A percentile compares a stretch with the other conserved stretches of the same genome.
Conservation (phyloP, 306 rosid genomes). For the Quercus robur region DNA sequence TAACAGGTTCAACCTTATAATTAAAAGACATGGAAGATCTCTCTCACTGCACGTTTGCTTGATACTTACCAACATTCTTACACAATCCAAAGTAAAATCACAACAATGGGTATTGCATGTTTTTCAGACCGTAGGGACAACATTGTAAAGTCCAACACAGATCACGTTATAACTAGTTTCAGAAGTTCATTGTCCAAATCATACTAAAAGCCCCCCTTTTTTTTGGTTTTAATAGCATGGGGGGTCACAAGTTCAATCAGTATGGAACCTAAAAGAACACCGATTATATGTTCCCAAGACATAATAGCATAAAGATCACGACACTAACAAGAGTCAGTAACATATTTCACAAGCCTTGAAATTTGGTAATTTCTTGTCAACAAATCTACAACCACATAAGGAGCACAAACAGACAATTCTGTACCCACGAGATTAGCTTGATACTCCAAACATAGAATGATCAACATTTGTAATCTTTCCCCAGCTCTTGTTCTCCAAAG, state of each 20-base stretch:
- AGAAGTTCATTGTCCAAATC: background rate
- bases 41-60: background rate
- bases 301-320: conserved; percentile 1
- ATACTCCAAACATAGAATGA: conserved; percentile 11
- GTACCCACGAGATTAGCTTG: conserved; percentile 16
- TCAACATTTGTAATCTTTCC: background rate
- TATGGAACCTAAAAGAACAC: conserved; percentile 15
- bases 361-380: conserved; percentile 8
- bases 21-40: background rate
- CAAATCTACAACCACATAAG: conserved; percentile 19
- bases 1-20: background rate
- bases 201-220: background rate
- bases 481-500: background rate
- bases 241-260: background rate
- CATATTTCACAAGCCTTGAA: conserved; percentile 6
- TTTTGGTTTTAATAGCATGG: background rate
- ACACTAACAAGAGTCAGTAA: background rate
- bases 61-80: background rate
- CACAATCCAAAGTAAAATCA: background rate
- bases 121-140: background rate
- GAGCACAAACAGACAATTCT: conserved; percentile 4
- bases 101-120: background rate
- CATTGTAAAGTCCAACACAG: background rate
- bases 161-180: background rate
- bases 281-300: conserved; percentile 3